Base-by-base conservation (phyloP, 2,329 filamentous ascomycete genomes). In the Penicillium sclerotiorum region DNA sequence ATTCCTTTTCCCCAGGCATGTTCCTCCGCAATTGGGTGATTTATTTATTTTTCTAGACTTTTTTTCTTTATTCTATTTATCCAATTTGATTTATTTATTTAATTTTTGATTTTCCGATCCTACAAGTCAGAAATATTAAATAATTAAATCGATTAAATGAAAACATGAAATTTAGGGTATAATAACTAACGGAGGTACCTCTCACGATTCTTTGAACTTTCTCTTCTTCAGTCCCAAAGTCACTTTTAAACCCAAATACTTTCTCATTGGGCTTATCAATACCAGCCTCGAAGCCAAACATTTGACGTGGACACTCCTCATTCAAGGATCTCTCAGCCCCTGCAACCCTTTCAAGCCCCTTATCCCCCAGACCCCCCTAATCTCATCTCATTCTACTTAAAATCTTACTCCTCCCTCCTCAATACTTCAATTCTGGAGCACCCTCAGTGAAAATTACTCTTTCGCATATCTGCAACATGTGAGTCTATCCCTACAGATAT, bases 1-100 rank as follows among this genome's bases (percentile, higher is more conserved):
- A 55, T 53, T 47, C 9, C 18, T 8, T 47, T 32, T 52, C 47
- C 50, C 53, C 45, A 53, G 49, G 55, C 51, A 55, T 57, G 47
- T 56, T 43, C 52, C 56, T 56, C 57, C 57, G 56, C 56, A 56
- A 8, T 28, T 39, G 32, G 22, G 45, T 49, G 30, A 11, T 23
- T 45, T 40, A 49, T 41, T 46, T 44, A 35, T 53, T 50, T 46
- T 13, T 37, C 32, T 47, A 41, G 27, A 22, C 15, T 23, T 8
- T 13, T 23, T 21, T 20, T 23, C 25, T 40, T 40, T 9, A 13
- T 25, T 25, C 23, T 23, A 7, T 25, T 23, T 39, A 4, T 36
- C 18, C n/a, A 23, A 11, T 35, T 28, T 28, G 22, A 28, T 32
- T 32, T 15, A 36, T 22, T 23, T 40, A n/a, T 40, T 15, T 7